Conservation (phyloP, 805 yeast genomes). For the Kodamaea hsintzibuensis region DNA sequence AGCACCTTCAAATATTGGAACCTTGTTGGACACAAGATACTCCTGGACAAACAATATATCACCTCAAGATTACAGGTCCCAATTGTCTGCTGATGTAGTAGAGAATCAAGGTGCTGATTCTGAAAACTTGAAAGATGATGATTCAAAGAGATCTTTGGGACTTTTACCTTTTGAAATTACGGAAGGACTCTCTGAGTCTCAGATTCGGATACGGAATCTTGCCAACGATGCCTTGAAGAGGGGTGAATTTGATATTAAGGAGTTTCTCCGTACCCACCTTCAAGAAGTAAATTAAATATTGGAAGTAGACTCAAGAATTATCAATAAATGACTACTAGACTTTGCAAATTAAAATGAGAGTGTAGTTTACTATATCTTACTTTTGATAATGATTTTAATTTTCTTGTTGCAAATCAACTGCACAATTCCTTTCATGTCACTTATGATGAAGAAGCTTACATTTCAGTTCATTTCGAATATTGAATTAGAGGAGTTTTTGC, state of each 20-base stretch:
- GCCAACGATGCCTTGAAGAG: constrained; percentile 21
- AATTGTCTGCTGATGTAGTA: constrained; percentile 15
- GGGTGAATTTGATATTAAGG: not conserved
- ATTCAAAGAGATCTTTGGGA: constrained; percentile 27
- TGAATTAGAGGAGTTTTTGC: too few species aligned
- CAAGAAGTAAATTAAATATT: too few species aligned
- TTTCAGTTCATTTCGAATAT: too few species aligned
- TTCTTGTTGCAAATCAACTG: too few species aligned
- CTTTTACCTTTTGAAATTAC: constrained; percentile 22
- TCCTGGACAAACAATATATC: constrained; percentile 11
- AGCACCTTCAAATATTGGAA: constrained; percentile 18
- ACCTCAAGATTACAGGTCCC: constrained; percentile 21
- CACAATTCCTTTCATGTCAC: too few species aligned
- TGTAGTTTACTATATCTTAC: too few species aligned
- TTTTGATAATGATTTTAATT: too few species aligned
- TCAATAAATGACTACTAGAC: too few species aligned
- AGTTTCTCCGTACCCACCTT: not conserved
- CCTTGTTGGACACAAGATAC: constrained; percentile 17
- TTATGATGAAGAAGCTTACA: too few species aligned
- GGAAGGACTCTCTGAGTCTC: constrained; percentile 26
- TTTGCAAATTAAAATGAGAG: too few species aligned
- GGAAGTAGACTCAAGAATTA: too few species aligned
- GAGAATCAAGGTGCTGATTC: constrained; percentile 21
- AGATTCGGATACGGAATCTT: constrained; percentile 22
- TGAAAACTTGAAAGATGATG: constrained; percentile 17